A percentile compares a stretch with the other conserved stretches of the same genome.
Conservation (phyloP, 768 basidiomycete genomes). For the Pleurotus eryngii region DNA sequence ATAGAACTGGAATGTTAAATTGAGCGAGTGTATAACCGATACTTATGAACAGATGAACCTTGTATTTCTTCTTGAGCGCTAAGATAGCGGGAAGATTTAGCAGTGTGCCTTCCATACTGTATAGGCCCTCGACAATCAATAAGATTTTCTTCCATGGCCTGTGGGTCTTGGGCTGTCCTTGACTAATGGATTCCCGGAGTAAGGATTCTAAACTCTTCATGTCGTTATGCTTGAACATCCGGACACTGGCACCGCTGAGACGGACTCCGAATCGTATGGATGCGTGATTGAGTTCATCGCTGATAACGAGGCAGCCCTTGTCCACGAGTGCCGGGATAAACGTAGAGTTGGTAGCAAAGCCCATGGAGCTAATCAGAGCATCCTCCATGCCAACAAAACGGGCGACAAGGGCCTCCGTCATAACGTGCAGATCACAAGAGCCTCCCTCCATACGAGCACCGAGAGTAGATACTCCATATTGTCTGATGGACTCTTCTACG, state of each 20-base stretch:
- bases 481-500: conserved; percentile 77
- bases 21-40: neutral
- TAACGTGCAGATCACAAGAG: conserved; percentile 78
- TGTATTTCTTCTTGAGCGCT: conserved; percentile 91
- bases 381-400: conserved; percentile 90
- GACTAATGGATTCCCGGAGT: conserved; percentile 87
- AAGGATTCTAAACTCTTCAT: conserved; percentile 79
- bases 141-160: conserved; percentile 99
- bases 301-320: conserved; percentile 93
- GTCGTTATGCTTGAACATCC: conserved; percentile 97
- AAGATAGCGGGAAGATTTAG: conserved; percentile 80
- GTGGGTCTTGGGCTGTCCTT: conserved; percentile 97
- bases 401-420: conserved; percentile 84
- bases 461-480: conserved; percentile 77
- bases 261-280: conserved; percentile 92
- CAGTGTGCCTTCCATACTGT: conserved; percentile 98
- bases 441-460: conserved; percentile 83
- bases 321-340: conserved; percentile 86
- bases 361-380: conserved; percentile 89
- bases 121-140: conserved; percentile 90
- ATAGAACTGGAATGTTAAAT: conserved; percentile 72
- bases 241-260: conserved; percentile 81
- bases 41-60: conserved; percentile 48
- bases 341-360: conserved; percentile 94
- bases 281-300: conserved; percentile 95